phyloP scores from a whole-genome alignment of 345 rosid genomes.

The Aquilaria malaccensis region DNA sequence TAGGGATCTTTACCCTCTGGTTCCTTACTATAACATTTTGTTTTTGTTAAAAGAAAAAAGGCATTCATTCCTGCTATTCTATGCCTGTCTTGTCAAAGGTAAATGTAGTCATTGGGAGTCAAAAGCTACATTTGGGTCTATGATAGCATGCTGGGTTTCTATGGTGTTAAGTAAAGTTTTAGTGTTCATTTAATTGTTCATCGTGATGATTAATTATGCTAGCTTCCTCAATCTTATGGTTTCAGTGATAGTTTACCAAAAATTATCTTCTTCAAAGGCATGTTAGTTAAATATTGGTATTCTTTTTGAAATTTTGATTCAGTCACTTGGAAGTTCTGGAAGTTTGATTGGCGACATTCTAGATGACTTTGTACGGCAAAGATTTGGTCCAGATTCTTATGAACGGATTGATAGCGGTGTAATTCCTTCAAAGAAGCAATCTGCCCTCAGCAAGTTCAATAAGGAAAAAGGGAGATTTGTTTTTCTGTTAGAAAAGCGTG shows the following conservation, averaged over 20 bases:
- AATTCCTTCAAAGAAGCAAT: conserved; percentile 34
- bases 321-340: conserved; percentile 50
- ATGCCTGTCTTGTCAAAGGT: too few species aligned
- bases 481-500: conserved; percentile 77
- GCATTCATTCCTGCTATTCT: too few species aligned
- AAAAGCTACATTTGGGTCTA: too few species aligned
- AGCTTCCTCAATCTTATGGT: neutral
- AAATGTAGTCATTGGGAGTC: too few species aligned
- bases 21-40: too few species aligned
- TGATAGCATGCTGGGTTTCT: too few species aligned
- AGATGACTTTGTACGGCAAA: conserved; percentile 67
- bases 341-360: conserved; percentile 67
- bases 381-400: conserved; percentile 74
- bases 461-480: conserved; percentile 61
- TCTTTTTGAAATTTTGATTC: conserved; percentile 15
- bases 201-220: neutral
- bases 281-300: conserved; percentile 4
- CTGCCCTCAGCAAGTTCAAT: conserved; percentile 63
- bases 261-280: too few species aligned
- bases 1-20: too few species aligned
- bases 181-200: too few species aligned
- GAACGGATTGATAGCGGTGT: conserved; percentile 61
- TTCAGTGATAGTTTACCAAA: too few species aligned
- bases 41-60: too few species aligned
- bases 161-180: too few species aligned